Conservation (phyloP, 148 eudicot species). For the Cornus controversa region DNA sequence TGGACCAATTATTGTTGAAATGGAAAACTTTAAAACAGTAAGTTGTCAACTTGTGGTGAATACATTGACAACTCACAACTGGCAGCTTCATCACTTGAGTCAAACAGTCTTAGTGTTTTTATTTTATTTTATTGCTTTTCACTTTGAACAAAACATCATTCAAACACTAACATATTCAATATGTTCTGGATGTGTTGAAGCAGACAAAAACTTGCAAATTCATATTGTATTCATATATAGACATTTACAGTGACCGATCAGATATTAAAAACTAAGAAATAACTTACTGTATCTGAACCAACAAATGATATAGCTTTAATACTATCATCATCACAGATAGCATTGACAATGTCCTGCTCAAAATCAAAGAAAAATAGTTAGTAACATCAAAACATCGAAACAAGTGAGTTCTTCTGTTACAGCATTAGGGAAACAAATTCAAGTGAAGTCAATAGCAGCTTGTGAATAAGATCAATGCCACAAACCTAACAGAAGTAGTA, state of each 20-base stretch:
- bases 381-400: neutral
- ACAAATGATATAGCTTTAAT: constrained; percentile 62
- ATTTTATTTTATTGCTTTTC: too few relatives aligned
- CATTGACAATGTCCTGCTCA: constrained; percentile 56
- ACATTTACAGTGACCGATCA: neutral
- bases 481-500: neutral
- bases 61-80: neutral
- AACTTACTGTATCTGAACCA: constrained; percentile 62
- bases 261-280: neutral
- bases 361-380: neutral
- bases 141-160: neutral
- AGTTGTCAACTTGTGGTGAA: neutral
- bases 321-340: constrained; percentile 63
- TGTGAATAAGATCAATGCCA: neutral
- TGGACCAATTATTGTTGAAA: too few relatives aligned
- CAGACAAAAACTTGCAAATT: neutral
- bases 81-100: neutral
- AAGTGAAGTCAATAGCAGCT: neutral
- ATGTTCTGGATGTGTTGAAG: neutral
- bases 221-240: neutral
- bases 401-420: too few relatives aligned
- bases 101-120: neutral
- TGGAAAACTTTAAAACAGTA: too few relatives aligned
- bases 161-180: neutral
- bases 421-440: neutral